These are phyloP conservation scores for Stygiomarasmius scandens DNA, from an alignment of 1,284 basidiomycete genomes.

Conservation along the genomic window DNA sequence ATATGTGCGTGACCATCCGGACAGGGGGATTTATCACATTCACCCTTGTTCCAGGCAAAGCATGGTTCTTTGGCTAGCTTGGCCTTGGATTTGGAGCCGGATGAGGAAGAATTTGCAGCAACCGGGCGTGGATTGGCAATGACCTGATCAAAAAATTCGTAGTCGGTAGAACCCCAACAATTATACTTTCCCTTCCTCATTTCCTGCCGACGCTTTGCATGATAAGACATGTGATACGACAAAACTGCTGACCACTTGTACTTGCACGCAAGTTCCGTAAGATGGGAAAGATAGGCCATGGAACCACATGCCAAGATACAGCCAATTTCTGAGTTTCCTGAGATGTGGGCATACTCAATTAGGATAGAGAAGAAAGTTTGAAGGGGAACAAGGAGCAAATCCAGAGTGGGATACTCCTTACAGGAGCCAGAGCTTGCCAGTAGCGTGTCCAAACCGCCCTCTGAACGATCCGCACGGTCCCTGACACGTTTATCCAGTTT, in stretches of 20 bases:
- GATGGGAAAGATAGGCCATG: not conserved
- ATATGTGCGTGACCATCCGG: not conserved
- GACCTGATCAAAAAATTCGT: not conserved
- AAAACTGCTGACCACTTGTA: slow-evolving; percentile 12
- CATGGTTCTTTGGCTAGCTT: slow-evolving; percentile 7
- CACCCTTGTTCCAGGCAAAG: slow-evolving; percentile 6
- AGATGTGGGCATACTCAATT: slow-evolving; percentile 13
- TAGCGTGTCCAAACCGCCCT: no score
- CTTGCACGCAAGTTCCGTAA: slow-evolving; percentile 5
- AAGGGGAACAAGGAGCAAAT: slow-evolving; percentile 20
- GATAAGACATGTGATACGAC: slow-evolving; percentile 15
- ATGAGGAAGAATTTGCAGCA: not conserved
- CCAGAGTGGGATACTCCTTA: slow-evolving; percentile 21
- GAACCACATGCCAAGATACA: not conserved
- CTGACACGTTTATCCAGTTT: no score
- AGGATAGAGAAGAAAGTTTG: slow-evolving; percentile 23
- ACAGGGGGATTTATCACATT: slow-evolving; percentile 2
- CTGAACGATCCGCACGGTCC: no score
- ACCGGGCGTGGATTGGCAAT: not conserved
- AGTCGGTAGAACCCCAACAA: slow-evolving; percentile 8
- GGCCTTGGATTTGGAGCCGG: not conserved
- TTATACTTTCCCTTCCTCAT: slow-evolving; percentile 11
- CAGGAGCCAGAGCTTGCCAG: slow-evolving; percentile 1
- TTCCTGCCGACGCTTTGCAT: slow-evolving; percentile 7
- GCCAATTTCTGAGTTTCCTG: not conserved